Conservation (phyloP, 1,139 yeast genomes). For the Pichia sp. region DNA sequence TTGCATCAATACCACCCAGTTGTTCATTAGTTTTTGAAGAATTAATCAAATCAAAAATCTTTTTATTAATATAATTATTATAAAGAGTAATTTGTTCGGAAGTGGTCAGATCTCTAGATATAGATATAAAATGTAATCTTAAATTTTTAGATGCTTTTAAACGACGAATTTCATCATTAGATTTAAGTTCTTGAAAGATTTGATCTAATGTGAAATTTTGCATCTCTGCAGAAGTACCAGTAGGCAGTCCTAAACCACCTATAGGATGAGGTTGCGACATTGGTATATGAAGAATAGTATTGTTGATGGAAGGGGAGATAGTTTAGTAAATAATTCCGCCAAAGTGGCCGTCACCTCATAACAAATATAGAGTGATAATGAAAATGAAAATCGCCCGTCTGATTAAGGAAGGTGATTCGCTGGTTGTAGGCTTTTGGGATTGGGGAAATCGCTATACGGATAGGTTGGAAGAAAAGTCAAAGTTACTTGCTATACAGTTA, state of each 20-base stretch:
- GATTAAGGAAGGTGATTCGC: too few species aligned
- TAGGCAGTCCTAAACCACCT: constrained; percentile 6
- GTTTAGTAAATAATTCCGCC: too few species aligned
- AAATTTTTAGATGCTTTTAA: constrained; percentile 59
- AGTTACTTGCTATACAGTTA: too few species aligned
- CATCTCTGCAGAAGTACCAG: constrained; percentile 18
- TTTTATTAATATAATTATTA: constrained; percentile 80
- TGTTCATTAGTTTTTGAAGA: constrained; percentile 66
- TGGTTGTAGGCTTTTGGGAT: too few species aligned
- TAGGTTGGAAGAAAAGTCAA: not conserved
- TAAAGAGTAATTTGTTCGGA: constrained; percentile 75
- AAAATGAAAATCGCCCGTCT: too few species aligned
- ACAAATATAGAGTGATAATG: too few species aligned
- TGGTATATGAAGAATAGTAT: too few species aligned
- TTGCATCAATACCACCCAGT: constrained; percentile 87
- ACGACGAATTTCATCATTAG: constrained; percentile 38
- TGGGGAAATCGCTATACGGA: too few species aligned
- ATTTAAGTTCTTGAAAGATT: constrained; percentile 49
- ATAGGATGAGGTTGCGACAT: constrained; percentile 14
- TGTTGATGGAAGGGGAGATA: too few species aligned
- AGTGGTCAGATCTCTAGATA: constrained; percentile 65
- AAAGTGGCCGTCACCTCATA: too few species aligned
- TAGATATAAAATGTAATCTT: constrained; percentile 57
- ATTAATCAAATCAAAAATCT: constrained; percentile 79
- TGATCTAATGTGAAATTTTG: constrained; percentile 38